A percentile compares a stretch with the other conserved stretches of the same genome.
Conservation (phyloP, 2,329 filamentous ascomycete genomes). For the Fusarium robinianum region DNA sequence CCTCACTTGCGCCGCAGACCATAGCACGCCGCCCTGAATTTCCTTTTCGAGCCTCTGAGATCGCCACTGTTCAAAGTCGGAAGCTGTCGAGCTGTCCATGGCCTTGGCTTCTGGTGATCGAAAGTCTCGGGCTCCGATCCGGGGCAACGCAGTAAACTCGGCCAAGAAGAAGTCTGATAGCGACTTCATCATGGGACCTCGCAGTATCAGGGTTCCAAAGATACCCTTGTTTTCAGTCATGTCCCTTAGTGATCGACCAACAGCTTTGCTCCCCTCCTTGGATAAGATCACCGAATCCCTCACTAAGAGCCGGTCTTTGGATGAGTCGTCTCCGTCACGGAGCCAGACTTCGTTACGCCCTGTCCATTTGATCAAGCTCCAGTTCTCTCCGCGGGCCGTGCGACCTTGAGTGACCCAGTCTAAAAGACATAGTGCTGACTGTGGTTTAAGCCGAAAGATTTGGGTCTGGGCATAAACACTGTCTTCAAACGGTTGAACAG, state of each 20-base stretch:
- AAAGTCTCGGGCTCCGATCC: constrained; percentile 84
- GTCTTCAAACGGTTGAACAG: constrained; percentile 85
- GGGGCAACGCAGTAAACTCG: constrained; percentile 77
- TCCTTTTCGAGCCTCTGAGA: constrained; percentile 61
- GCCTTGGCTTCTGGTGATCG: constrained; percentile 56
- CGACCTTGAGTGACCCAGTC: constrained; percentile 96
- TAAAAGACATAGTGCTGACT: constrained; percentile 73
- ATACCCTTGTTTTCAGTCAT: constrained; percentile 78
- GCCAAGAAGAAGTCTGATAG: constrained; percentile 75
- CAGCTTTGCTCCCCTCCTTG: constrained; percentile 49
- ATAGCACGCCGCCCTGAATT: constrained; percentile 65
- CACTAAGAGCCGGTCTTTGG: constrained; percentile 68
- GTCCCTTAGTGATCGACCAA: constrained; percentile 51
- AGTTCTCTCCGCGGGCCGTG: constrained; percentile 82
- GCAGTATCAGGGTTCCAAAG: constrained; percentile 83
- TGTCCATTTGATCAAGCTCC: constrained; percentile 79
- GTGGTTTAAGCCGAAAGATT: constrained; percentile 66
- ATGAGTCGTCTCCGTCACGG: constrained; percentile 37
- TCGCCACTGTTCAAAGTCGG: constrained; percentile 58
- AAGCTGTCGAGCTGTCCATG: constrained; percentile 42
- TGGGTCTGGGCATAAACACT: constrained; percentile 87
- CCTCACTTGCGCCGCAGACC: constrained; percentile 80
- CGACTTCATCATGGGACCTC: constrained; percentile 69
- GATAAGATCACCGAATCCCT: constrained; percentile 82
- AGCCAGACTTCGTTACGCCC: constrained; percentile 89